Percentiles rank a stretch among this genome's conserved stretches.
phyloP scores from a whole-genome alignment of 2,329 filamentous ascomycete genomes.

The Cercospora zeae-maydis region DNA sequence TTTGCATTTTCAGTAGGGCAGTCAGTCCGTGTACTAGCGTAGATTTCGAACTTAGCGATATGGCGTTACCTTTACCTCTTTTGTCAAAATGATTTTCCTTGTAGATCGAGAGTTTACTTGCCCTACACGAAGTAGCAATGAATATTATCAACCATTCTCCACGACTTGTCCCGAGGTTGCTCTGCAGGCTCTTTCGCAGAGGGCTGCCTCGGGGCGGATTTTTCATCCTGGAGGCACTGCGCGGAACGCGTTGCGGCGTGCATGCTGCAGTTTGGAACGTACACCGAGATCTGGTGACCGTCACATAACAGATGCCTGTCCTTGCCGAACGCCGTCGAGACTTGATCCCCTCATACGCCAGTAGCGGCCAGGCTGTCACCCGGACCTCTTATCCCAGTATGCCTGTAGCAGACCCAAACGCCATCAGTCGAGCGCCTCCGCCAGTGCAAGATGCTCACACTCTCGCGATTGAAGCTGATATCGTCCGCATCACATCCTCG shows the following conservation, averaged over 20 bases:
- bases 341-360: background rate
- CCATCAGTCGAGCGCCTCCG: slow-evolving; percentile 8
- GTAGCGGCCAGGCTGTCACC: slow-evolving; percentile 10
- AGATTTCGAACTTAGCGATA: background rate
- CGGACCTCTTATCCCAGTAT: slow-evolving; percentile 10
- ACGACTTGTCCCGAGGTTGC: background rate
- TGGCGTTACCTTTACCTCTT: no score
- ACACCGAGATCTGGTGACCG: background rate
- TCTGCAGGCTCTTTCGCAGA: background rate
- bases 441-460: slow-evolving; percentile 19
- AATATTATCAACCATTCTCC: background rate
- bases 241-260: background rate
- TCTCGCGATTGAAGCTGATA: slow-evolving; percentile 17
- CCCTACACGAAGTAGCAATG: background rate
- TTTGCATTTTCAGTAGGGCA: background rate
- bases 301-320: no score
- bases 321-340: background rate
- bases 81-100: background rate
- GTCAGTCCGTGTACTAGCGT: background rate
- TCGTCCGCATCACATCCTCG: slow-evolving; percentile 9
- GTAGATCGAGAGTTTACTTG: background rate
- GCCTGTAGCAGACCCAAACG: slow-evolving; percentile 18
- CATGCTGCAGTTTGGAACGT: background rate
- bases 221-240: background rate
- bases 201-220: background rate